Conservation (phyloP, 768 basidiomycete genomes). For the Amylocystis lapponica region DNA sequence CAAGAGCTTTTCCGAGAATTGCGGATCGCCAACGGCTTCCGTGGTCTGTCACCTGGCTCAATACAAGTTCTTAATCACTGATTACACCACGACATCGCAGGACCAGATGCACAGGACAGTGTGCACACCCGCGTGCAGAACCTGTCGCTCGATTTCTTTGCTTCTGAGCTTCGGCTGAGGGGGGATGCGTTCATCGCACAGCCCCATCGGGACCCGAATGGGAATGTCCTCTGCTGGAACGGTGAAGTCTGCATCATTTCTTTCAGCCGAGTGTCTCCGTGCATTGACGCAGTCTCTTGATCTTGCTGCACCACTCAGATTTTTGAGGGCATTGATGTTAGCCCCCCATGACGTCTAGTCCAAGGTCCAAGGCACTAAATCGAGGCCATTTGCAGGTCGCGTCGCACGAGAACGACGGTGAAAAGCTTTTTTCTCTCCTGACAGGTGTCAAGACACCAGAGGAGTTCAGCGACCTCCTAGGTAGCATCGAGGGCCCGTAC, state of each 20-base stretch:
- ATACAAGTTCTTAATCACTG: too few relatives aligned
- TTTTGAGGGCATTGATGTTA: slow-evolving; percentile 76
- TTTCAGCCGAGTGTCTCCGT: too few relatives aligned
- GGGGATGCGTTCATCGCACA: slow-evolving; percentile 55
- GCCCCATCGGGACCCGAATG: slow-evolving; percentile 49
- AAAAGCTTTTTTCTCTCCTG: slow-evolving; percentile 38
- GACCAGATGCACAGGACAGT: slow-evolving; percentile 56
- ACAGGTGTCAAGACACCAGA: slow-evolving; percentile 20
- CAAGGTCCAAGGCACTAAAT: neutral
- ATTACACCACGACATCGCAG: slow-evolving; percentile 35
- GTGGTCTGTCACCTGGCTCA: slow-evolving; percentile 45
- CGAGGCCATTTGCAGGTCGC: slow-evolving; percentile 39
- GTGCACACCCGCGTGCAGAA: slow-evolving; percentile 18
- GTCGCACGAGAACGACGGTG: slow-evolving; percentile 67
- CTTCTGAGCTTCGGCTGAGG: slow-evolving; percentile 71
- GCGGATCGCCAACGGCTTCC: slow-evolving; percentile 44
- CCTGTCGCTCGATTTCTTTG: slow-evolving; percentile 50
- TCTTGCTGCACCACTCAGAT: slow-evolving; percentile 32
- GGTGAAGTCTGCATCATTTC: slow-evolving; percentile 55
- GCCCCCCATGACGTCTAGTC: slow-evolving; percentile 10
- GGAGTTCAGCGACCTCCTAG: slow-evolving; percentile 48
- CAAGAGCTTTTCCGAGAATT: slow-evolving; percentile 28
- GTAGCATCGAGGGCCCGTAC: slow-evolving; percentile 76
- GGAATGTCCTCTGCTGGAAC: slow-evolving; percentile 76
- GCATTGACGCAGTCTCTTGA: neutral